Evolutionary conservation across 1,284 basidiomycete species (phyloP).

Genomic region (Apiotrichum domesticum): DNA sequence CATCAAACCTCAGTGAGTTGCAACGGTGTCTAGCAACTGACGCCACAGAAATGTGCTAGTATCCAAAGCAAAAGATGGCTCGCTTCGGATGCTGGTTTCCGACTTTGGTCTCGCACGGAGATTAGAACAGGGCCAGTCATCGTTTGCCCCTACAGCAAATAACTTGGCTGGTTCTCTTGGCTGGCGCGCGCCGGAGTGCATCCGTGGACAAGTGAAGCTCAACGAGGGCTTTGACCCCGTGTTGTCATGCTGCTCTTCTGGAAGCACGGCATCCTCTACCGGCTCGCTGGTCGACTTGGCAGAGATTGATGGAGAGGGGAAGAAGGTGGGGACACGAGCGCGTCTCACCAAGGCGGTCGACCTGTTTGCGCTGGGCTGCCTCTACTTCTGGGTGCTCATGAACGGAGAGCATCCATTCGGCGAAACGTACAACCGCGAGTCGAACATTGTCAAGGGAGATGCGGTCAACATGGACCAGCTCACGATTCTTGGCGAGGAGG

Average conservation of each 20-base stretch:
- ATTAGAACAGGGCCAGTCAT: conserved; percentile 86
- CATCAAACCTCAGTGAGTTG: conserved; percentile 78
- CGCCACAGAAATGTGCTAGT: conserved; percentile 72
- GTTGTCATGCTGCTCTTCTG: conserved; percentile 48
- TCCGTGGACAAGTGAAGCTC: conserved; percentile 81
- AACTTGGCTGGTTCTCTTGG: conserved; percentile 77
- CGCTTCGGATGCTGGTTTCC: conserved; percentile 82
- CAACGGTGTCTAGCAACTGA: conserved; percentile 1
- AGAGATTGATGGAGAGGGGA: conserved; percentile 12
- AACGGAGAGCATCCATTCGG: conserved; percentile 86
- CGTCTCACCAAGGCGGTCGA: conserved; percentile 87
- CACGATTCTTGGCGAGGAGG: conserved; percentile 81
- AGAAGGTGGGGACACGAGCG: conserved; percentile 12
- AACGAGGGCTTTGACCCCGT: conserved; percentile 65
- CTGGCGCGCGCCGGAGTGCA: conserved; percentile 90
- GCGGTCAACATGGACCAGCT: conserved; percentile 61
- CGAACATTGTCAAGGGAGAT: conserved; percentile 78
- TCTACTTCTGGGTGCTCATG: conserved; percentile 86
- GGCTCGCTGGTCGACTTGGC: conserved; percentile 19
- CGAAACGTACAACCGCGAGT: conserved; percentile 81
- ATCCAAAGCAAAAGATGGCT: conserved; percentile 59
- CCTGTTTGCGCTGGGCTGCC: conserved; percentile 85
- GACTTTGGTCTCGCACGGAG: conserved; percentile 93
- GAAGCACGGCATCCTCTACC: conserved; percentile 25
- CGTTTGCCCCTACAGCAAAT: conserved; percentile 74